Evolutionary conservation across 1,284 basidiomycete genomes (phyloP).

Genomic region (Rhodotorula sp.): DNA sequence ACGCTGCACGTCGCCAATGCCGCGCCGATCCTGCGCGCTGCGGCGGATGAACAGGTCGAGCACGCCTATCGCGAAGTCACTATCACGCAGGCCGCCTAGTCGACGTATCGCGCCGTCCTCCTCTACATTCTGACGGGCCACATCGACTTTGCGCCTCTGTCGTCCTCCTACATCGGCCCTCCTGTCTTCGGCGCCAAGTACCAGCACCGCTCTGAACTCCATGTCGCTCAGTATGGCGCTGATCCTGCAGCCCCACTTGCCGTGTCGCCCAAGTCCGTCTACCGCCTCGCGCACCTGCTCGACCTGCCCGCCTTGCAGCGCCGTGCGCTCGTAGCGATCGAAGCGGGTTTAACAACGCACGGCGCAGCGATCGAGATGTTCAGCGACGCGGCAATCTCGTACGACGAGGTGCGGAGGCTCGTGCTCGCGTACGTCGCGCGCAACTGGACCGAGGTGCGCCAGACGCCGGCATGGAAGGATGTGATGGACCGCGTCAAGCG

Average conservation of each 20-base stretch:
- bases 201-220: too few relatives aligned
- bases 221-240: background rate
- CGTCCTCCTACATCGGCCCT: background rate
- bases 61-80: background rate
- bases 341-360: background rate
- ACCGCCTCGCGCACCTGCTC: conserved; percentile 10
- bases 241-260: background rate
- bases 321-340: conserved; percentile 2
- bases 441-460: conserved; percentile 7
- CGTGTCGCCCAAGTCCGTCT: conserved; percentile 26
- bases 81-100: background rate
- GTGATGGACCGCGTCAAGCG: background rate
- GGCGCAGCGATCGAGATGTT: conserved; percentile 19
- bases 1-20: background rate
- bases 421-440: background rate
- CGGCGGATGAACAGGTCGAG: background rate
- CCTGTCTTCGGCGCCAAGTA: too few relatives aligned
- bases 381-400: background rate
- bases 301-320: background rate
- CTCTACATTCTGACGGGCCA: background rate
- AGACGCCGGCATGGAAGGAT: background rate
- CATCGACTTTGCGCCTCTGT: background rate
- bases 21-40: too few relatives aligned
- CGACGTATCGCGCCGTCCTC: conserved; percentile 3
- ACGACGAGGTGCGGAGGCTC: conserved; percentile 5